Evolutionary conservation across 495 filamentous ascomycete genomes (phyloP).

Genomic region (Penicillium soppii): DNA sequence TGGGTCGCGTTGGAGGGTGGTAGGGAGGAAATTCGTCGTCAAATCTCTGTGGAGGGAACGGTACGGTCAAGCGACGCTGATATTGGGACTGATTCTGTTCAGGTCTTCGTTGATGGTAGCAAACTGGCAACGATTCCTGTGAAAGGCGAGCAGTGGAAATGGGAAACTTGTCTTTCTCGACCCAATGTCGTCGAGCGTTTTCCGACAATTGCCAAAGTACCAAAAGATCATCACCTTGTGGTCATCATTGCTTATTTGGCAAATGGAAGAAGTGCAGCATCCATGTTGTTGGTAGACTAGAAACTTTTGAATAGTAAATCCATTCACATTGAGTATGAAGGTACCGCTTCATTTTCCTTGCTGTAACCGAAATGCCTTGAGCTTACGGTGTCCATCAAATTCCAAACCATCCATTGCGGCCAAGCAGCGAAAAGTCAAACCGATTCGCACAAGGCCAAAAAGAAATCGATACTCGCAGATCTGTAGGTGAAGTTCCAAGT

Average conservation of each 20-base stretch:
- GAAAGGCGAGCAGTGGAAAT: background rate
- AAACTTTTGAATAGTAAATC: too few relatives aligned
- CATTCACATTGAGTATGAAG: too few relatives aligned
- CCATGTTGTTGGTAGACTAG: constrained; percentile 1
- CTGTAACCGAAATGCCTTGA: too few relatives aligned
- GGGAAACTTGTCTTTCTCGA: background rate
- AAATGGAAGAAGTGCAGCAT: constrained; percentile 3
- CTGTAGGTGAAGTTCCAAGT: too few relatives aligned
- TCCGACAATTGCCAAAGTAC: background rate
- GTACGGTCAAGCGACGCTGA: background rate
- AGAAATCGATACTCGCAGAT: too few relatives aligned
- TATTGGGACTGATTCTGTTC: background rate
- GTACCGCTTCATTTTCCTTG: too few relatives aligned
- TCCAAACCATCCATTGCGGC: too few relatives aligned
- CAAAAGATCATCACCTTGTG: constrained; percentile 4
- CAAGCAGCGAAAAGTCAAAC: too few relatives aligned
- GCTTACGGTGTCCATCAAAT: too few relatives aligned
- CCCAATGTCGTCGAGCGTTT: background rate
- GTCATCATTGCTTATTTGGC: background rate
- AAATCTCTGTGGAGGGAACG: background rate
- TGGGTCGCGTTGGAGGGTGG: background rate
- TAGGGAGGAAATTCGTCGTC: background rate
- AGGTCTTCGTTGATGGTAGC: constrained; percentile 2
- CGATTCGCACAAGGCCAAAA: too few relatives aligned
- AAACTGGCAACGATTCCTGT: background rate